Evolutionary conservation across 129 eudicot genomes (phyloP).

Genomic region (Chrysanthemum seticuspe): DNA sequence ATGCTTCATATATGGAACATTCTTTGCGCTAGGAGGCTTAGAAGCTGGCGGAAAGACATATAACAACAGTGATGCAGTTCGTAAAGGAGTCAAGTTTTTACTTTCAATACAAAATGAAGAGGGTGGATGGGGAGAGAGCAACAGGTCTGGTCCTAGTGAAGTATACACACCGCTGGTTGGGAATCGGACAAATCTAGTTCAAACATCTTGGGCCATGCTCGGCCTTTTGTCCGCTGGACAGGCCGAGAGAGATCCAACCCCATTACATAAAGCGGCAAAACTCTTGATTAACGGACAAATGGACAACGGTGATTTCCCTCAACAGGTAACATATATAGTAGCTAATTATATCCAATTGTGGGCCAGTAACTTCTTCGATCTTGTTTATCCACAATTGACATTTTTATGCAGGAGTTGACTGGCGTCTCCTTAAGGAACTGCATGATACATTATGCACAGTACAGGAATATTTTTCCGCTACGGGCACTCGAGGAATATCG

Average conservation of each 20-base stretch:
- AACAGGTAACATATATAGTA: conserved; percentile 20
- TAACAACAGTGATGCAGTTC: conserved; percentile 43
- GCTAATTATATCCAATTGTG: too few relatives aligned
- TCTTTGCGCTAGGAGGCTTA: conserved; percentile 49
- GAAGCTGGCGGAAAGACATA: conserved; percentile 25
- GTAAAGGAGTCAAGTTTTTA: conserved; percentile 35
- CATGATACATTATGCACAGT: too few relatives aligned
- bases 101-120: conserved; percentile 36
- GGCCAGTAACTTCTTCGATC: too few relatives aligned
- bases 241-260: conserved; percentile 34
- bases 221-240: conserved; percentile 5
- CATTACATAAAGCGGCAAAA: conserved; percentile 42
- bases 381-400: too few relatives aligned
- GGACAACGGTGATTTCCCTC: conserved; percentile 44
- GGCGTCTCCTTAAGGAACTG: too few relatives aligned
- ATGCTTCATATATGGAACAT: conserved; percentile 66
- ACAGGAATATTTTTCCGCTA: too few relatives aligned
- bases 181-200: conserved; percentile 47
- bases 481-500: too few relatives aligned
- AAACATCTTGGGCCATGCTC: conserved; percentile 29
- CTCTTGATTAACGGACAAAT: conserved; percentile 42
- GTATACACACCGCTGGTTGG: conserved; percentile 52
- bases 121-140: conserved; percentile 80
- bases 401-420: too few relatives aligned
- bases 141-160: conserved; percentile 52